A percentile compares a stretch with the other conserved stretches of the same genome.
Evolutionary conservation across 1,284 basidiomycete genomes (phyloP).

Genomic region (Coniophora puteana): DNA sequence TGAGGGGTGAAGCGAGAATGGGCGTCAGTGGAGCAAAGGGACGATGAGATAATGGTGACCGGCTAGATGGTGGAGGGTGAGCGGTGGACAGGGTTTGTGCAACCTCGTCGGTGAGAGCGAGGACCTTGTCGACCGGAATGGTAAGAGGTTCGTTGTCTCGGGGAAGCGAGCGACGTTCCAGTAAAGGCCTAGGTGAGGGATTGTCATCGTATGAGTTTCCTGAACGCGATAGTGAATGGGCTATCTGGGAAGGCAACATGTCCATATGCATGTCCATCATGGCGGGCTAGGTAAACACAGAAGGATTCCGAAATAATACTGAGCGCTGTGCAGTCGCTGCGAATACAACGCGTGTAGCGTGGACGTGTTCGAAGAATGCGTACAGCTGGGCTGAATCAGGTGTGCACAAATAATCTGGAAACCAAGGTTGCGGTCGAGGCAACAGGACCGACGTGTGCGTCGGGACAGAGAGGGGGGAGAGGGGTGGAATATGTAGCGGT

Average conservation of each 20-base stretch:
- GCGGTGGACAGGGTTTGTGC: neutral
- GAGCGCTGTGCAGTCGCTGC: too few relatives aligned
- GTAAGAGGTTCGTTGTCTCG: neutral
- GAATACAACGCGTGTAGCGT: too few relatives aligned
- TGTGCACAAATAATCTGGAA: too few relatives aligned
- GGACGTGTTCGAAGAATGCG: too few relatives aligned
- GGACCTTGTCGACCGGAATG: neutral
- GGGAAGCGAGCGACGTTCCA: conserved; percentile 1
- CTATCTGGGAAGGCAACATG: neutral
- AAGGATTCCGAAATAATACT: too few relatives aligned
- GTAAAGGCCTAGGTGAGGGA: neutral
- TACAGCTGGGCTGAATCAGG: too few relatives aligned
- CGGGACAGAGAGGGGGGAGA: too few relatives aligned
- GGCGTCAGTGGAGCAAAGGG: conserved; percentile 51
- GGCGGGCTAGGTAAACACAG: too few relatives aligned
- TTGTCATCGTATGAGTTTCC: neutral
- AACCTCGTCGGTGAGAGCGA: neutral
- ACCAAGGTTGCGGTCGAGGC: too few relatives aligned
- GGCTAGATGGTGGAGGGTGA: conserved; percentile 6
- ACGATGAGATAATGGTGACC: conserved; percentile 13
- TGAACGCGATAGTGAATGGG: neutral
- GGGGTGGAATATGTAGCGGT: too few relatives aligned
- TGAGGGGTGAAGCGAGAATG: conserved; percentile 55
- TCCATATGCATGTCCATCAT: neutral
- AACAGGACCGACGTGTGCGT: too few relatives aligned